phyloP scores from a whole-genome alignment of 2,329 filamentous ascomycete species.

The Neopestalotiopsis rosae region DNA sequence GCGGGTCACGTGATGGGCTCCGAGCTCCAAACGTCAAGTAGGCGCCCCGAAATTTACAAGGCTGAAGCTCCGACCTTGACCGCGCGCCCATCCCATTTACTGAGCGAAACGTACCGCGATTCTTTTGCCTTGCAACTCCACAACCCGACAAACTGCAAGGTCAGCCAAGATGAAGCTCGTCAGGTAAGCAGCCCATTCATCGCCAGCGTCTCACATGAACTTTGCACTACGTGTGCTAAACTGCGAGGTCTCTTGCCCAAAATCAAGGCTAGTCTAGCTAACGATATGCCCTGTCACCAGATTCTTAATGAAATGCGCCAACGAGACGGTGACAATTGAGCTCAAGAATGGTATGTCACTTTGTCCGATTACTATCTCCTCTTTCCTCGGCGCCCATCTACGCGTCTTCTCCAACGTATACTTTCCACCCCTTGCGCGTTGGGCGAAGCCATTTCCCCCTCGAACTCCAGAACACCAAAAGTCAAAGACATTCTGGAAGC shows the following conservation, averaged over 20 bases:
- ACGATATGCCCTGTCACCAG: slow-evolving; percentile 53
- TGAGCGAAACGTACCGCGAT: slow-evolving; percentile 14
- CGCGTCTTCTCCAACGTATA: not conserved
- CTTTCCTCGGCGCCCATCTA: not conserved
- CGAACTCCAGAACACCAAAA: too few species aligned
- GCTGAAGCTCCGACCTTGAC: slow-evolving; percentile 22
- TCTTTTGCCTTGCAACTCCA: slow-evolving; percentile 12
- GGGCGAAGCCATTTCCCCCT: not conserved
- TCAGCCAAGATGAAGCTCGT: slow-evolving; percentile 88
- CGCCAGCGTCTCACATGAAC: not conserved
- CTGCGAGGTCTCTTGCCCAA: slow-evolving; percentile 29
- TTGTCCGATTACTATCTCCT: not conserved
- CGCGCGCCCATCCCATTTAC: slow-evolving; percentile 11
- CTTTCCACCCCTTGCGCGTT: not conserved
- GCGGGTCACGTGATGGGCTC: slow-evolving; percentile 16
- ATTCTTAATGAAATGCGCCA: slow-evolving; percentile 99
- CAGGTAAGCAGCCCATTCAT: slow-evolving; percentile 66
- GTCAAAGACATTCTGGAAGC: not conserved
- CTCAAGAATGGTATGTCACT: slow-evolving; percentile 84
- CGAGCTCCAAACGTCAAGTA: not conserved
- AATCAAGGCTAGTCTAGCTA: slow-evolving; percentile 36
- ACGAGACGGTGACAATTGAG: slow-evolving; percentile 98
- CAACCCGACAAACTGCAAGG: slow-evolving; percentile 5
- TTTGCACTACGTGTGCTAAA: slow-evolving; percentile 51
- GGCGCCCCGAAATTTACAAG: slow-evolving; percentile 16